A percentile compares a stretch with the other conserved stretches of the same genome.
Conservation (phyloP, 2,329 filamentous ascomycete species). For the Monilinia fructigena region DNA sequence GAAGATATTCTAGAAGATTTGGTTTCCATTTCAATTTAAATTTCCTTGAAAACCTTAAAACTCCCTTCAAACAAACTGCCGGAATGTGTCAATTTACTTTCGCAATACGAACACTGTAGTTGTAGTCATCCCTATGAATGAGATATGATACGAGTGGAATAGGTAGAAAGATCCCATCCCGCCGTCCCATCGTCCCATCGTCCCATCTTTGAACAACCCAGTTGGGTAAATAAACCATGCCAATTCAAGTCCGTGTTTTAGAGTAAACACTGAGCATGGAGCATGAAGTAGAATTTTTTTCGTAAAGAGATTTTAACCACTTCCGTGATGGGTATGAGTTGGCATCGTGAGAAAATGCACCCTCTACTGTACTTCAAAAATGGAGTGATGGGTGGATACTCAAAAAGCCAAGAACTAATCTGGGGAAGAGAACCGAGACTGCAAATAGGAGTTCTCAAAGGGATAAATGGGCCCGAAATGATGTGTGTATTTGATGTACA, state of each 20-base stretch:
- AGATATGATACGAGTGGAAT: background rate
- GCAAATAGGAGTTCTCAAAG: background rate
- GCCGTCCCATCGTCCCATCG: constrained; percentile 4
- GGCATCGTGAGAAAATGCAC: constrained; percentile 9
- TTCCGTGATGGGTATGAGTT: constrained; percentile 3
- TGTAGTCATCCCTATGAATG: constrained; percentile 2
- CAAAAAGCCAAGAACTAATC: constrained; percentile 6
- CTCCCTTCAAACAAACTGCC: background rate
- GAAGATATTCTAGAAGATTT: background rate
- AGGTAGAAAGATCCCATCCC: background rate
- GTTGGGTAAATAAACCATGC: background rate
- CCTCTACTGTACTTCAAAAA: constrained; percentile 1
- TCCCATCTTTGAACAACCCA: constrained; percentile 5
- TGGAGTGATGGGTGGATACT: constrained; percentile 12
- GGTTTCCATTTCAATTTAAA: background rate
- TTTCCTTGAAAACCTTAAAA: background rate
- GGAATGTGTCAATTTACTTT: background rate
- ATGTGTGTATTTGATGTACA: background rate
- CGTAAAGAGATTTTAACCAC: constrained; percentile 12
- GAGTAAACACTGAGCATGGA: background rate
- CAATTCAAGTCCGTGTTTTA: background rate
- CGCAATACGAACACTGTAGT: background rate
- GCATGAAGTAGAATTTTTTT: background rate
- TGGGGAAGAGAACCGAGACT: constrained; percentile 16
- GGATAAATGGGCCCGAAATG: constrained; percentile 3